Evolutionary conservation across 208 protist genomes (phyloP), one percentile per base, ranked within the genome.

Genomic region (Trypanosoma vivax): DNA sequence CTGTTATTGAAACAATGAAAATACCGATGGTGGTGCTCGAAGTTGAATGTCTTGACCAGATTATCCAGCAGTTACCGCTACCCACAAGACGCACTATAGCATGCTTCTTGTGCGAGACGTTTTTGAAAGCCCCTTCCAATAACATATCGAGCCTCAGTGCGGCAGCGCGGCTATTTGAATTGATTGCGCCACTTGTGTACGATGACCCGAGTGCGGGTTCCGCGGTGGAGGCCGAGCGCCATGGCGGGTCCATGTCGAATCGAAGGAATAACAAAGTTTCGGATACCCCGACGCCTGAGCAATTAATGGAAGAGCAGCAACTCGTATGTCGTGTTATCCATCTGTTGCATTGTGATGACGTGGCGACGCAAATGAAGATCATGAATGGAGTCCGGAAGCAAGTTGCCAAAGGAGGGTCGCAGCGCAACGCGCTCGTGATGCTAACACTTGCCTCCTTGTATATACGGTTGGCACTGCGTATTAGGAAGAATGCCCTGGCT

Each of bases 261-360:
- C n/a, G n/a, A n/a, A n/a, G n/a, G n/a, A n/a, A n/a, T n/a, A n/a
- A n/a, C n/a, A n/a, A n/a, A n/a, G n/a, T n/a, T n/a, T n/a, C n/a
- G n/a, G n/a, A n/a, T n/a, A n/a, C n/a, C n/a, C n/a, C n/a, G n/a
- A n/a, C n/a, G n/a, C n/a, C n/a, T 16, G 76, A 77, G 49, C 88
- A 96, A 50, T 96, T 97, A 45, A 53, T 56, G 13, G 94, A 96
- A 25, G 96, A 98, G 67, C 92, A 97, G 76, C 71, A 81, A 24
- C 58, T 83, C 3, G 83, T 98, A n/a, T 94, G 92, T 42, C 66
- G 80, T 18, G 56, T 96, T 3, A 41, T 98, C 45, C 92, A 97
- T 74, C 50, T 97, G 11, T 72, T 97, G 24, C 45, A 80, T 27
- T 79, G 72, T 57, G 76, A 77, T 5, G 85, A 96, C 68, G 64